phyloP scores from a whole-genome alignment of 352 stramenopile genomes.

The Phytopythium montanum region DNA sequence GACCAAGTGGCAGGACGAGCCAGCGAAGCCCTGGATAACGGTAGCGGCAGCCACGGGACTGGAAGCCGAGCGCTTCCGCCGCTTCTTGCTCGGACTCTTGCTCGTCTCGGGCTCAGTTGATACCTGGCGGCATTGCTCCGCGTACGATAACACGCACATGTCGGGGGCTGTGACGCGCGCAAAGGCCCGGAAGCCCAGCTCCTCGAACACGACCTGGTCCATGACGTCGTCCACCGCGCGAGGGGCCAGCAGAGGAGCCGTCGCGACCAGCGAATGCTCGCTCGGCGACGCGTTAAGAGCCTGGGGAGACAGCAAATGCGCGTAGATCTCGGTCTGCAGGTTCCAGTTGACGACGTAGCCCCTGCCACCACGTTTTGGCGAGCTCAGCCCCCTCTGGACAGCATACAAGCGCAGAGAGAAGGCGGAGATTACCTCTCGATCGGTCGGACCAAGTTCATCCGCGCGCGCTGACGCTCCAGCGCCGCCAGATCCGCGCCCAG shows the following conservation, averaged over 20 bases:
- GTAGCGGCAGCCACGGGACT: not conserved
- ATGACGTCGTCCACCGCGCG: conserved; percentile 57
- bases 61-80: conserved; percentile 10
- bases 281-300: conserved; percentile 41
- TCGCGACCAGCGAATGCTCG: conserved; percentile 55
- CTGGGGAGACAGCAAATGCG: conserved; percentile 46
- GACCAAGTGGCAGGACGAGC: conserved; percentile 67
- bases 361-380: conserved; percentile 15
- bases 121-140: conserved; percentile 22
- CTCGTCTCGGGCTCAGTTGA: conserved; percentile 10
- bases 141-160: conserved; percentile 66
- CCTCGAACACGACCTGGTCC: conserved; percentile 82
- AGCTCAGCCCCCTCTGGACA: too few species aligned
- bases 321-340: conserved; percentile 58
- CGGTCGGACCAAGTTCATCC: conserved; percentile 39
- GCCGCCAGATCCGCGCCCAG: conserved; percentile 45
- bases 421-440: conserved; percentile 28
- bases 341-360: conserved; percentile 85
- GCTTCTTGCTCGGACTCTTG: conserved; percentile 16
- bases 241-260: conserved; percentile 53
- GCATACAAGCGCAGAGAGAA: conserved; percentile 1
- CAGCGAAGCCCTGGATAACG: conserved; percentile 24
- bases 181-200: conserved; percentile 57
- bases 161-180: conserved; percentile 46
- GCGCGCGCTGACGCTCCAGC: conserved; percentile 49